Conservation (phyloP, 2,329 filamentous ascomycete species). For the Fusarium citri region DNA sequence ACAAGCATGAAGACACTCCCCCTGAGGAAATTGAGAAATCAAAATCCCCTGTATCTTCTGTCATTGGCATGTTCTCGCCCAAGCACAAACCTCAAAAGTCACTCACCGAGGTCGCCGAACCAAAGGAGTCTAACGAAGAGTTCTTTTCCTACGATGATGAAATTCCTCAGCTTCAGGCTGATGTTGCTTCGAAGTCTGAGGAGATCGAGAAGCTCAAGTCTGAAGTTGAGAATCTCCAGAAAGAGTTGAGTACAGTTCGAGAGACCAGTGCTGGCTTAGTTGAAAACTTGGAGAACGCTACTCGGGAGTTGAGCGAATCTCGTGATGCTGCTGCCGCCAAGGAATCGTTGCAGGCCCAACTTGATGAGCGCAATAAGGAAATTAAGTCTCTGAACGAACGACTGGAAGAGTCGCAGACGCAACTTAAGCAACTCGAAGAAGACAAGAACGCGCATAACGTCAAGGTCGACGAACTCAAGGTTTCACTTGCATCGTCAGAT, state of each 20-base stretch:
- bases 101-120: slow-evolving; percentile 41
- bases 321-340: slow-evolving; percentile 55
- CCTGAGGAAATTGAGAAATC: slow-evolving; percentile 47
- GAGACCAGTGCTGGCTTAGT: slow-evolving; percentile 77
- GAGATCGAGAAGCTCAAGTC: slow-evolving; percentile 77
- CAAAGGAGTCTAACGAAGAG: slow-evolving; percentile 67
- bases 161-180: slow-evolving; percentile 81
- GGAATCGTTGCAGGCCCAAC: slow-evolving; percentile 61
- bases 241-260: slow-evolving; percentile 76
- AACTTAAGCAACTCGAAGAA: slow-evolving; percentile 59
- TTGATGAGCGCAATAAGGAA: slow-evolving; percentile 61
- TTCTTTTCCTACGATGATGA: slow-evolving; percentile 95
- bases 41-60: slow-evolving; percentile 62
- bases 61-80: slow-evolving; percentile 62
- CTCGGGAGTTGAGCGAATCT: slow-evolving; percentile 68
- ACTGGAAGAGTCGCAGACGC: slow-evolving; percentile 56
- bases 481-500: slow-evolving; percentile 51
- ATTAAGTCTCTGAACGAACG: slow-evolving; percentile 63
- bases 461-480: slow-evolving; percentile 52
- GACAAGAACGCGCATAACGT: slow-evolving; percentile 49
- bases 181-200: slow-evolving; percentile 75
- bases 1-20: slow-evolving; percentile 41
- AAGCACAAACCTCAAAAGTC: slow-evolving; percentile 55
- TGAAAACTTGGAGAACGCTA: slow-evolving; percentile 74
- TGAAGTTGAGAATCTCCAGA: slow-evolving; percentile 75